Percentiles rank a stretch among this genome's conserved stretches.
phyloP scores from a whole-genome alignment of 805 yeast species.

The Pichia scutulata region DNA sequence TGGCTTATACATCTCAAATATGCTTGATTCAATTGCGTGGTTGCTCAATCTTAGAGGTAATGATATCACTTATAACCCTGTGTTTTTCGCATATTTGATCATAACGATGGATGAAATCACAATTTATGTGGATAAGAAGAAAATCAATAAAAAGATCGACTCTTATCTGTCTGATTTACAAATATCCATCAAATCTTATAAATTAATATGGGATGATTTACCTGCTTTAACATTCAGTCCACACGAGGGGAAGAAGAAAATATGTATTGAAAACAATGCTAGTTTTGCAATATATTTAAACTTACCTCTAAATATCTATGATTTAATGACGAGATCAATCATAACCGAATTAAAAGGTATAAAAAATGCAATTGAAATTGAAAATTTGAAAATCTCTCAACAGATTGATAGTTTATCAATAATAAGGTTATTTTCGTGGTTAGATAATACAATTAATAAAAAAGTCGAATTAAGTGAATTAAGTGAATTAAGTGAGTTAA shows the following conservation, averaged over 20 bases:
- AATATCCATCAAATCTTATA: constrained; percentile 43
- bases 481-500: constrained; percentile 45
- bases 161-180: constrained; percentile 15
- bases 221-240: constrained; percentile 17
- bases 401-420: constrained; percentile 76
- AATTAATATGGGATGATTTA: constrained; percentile 51
- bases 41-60: constrained; percentile 42
- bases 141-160: constrained; percentile 26
- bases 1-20: constrained; percentile 43
- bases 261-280: constrained; percentile 20
- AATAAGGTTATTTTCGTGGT: constrained; percentile 73
- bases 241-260: constrained; percentile 7
- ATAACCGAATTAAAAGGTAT: constrained; percentile 61
- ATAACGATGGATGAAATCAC: constrained; percentile 32
- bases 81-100: constrained; percentile 63
- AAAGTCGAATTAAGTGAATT: constrained; percentile 32
- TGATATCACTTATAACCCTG: constrained; percentile 82
- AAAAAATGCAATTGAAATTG: constrained; percentile 66
- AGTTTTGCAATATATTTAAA: constrained; percentile 23
- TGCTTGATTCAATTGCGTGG: constrained; percentile 48
- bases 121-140: constrained; percentile 36
- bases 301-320: constrained; percentile 19
- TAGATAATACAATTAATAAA: constrained; percentile 47
- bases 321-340: constrained; percentile 20
- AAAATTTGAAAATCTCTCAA: constrained; percentile 71